Evolutionary conservation across 2,329 filamentous ascomycete species (phyloP), one percentile per base, ranked within the genome.

Genomic region (Erysiphe pulchra): DNA sequence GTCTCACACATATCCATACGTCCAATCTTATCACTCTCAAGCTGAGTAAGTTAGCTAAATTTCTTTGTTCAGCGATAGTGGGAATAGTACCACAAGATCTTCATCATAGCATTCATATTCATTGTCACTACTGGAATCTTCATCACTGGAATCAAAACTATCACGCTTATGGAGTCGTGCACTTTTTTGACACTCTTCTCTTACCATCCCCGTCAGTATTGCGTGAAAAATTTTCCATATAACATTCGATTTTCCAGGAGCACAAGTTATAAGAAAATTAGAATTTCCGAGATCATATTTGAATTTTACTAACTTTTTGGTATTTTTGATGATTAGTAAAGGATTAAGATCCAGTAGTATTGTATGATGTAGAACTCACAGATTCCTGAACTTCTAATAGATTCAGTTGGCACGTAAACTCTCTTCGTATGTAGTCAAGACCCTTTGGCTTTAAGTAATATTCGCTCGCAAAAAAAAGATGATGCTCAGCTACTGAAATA

Each of bases 391-490:
- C 34, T 31, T 39, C 24, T 28, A 28, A 28, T 28, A 6, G 24
- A 28, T 28, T 12, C 10, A 53, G 28, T 20, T 48, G 43, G 3
- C 17, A n/a, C 18, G 49, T 44, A 37, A 54, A 53, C 45, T 47
- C 49, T 30, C 47, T 48, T 44, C 47, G 46, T 20, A 55, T 50
- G 11, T 46, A 34, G 17, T 45, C 41, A 4, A 56, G 46, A 18
- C 51, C 54, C 2, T 49, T 46, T n/a, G 50, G 50, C 12, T 50
- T 50, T 38, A 54, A 55, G 33, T 50, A 45, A 50, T 50, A 54
- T 43, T 53, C 49, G n/a, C 42, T 47, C 5, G 47, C 48, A 48
- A 54, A 50, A 20, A 47, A 28, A 17, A 50, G 16, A 6, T 12
- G n/a, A 11, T 44, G 43, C 2, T 43, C 39, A 12, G 32, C 24